A percentile compares a stretch with the other conserved stretches of the same genome.
Conservation (phyloP, 1,284 basidiomycete genomes). For the Fomitiporia mediterranea region DNA sequence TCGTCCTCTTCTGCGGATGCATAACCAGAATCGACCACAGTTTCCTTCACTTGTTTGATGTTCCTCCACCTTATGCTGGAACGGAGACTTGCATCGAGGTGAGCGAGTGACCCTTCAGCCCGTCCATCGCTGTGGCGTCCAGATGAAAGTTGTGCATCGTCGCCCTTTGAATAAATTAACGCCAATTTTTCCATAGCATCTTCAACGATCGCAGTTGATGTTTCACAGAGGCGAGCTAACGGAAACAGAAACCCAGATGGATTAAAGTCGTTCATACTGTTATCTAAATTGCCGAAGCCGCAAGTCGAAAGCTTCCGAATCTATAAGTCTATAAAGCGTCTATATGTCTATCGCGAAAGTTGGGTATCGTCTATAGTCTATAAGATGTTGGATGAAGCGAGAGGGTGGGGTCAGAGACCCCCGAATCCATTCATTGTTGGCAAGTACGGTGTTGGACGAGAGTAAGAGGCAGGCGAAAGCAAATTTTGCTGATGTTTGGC, state of each 20-base stretch:
- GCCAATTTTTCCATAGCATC: slow-evolving; percentile 12
- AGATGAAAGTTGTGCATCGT: slow-evolving; percentile 7
- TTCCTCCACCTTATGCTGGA: not conserved
- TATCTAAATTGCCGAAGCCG: slow-evolving; percentile 2
- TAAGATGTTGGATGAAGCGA: not conserved
- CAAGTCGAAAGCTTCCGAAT: not conserved
- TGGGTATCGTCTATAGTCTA: slow-evolving; percentile 16
- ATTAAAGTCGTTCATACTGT: slow-evolving; percentile 12
- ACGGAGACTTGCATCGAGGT: slow-evolving; percentile 5
- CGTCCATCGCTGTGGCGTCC: slow-evolving; percentile 1
- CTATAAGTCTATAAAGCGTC: slow-evolving; percentile 9
- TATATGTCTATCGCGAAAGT: slow-evolving; percentile 11
- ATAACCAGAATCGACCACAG: slow-evolving; percentile 23
- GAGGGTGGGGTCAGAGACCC: slow-evolving; percentile 20
- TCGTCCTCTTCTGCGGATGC: slow-evolving; percentile 26
- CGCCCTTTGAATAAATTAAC: slow-evolving; percentile 14
- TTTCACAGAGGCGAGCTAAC: slow-evolving; percentile 3
- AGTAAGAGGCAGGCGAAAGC: not conserved
- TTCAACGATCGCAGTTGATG: slow-evolving; percentile 8
- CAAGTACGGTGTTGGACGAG: slow-evolving; percentile 4
- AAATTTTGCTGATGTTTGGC: not conserved
- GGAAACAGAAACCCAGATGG: slow-evolving; percentile 19
- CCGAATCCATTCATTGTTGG: slow-evolving; percentile 20
- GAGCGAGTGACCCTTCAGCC: not conserved
- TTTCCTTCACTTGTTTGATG: slow-evolving; percentile 20